Evolutionary conservation across 2,329 filamentous ascomycete species (phyloP).

Genomic region (Aspergillus vadensis): DNA sequence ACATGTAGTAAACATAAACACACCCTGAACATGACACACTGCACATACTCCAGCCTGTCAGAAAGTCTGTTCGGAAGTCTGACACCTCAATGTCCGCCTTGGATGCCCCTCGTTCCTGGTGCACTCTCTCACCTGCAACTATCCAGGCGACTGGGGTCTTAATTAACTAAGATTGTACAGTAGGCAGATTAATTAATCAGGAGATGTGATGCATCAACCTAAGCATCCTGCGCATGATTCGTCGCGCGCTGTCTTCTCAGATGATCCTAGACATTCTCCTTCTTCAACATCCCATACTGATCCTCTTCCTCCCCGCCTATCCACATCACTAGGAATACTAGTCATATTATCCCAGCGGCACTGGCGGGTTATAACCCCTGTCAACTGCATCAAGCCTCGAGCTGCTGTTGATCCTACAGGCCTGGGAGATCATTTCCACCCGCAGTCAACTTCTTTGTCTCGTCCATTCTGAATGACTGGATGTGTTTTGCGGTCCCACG

Average conservation of each 20-base stretch:
- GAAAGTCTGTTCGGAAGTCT: no score
- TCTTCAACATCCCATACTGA: neutral
- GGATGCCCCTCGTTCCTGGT: no score
- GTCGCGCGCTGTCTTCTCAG: neutral
- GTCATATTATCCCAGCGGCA: neutral
- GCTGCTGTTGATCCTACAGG: neutral
- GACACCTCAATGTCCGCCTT: no score
- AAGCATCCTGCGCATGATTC: neutral
- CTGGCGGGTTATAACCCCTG: neutral
- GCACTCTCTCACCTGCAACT: no score
- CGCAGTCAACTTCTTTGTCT: neutral
- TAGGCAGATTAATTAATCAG: no score
- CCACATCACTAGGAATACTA: neutral
- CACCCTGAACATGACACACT: no score
- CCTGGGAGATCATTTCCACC: neutral
- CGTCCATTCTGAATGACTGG: neutral
- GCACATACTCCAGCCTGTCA: no score
- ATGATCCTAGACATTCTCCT: conserved; percentile 10
- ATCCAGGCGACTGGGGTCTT: no score
- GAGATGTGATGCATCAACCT: no score
- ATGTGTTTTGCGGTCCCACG: neutral
- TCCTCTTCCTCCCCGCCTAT: neutral
- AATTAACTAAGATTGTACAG: no score
- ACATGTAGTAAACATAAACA: no score
- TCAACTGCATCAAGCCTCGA: neutral